Conservation (phyloP, 2,329 filamentous ascomycete species). For the Juglanconis oblonga region DNA sequence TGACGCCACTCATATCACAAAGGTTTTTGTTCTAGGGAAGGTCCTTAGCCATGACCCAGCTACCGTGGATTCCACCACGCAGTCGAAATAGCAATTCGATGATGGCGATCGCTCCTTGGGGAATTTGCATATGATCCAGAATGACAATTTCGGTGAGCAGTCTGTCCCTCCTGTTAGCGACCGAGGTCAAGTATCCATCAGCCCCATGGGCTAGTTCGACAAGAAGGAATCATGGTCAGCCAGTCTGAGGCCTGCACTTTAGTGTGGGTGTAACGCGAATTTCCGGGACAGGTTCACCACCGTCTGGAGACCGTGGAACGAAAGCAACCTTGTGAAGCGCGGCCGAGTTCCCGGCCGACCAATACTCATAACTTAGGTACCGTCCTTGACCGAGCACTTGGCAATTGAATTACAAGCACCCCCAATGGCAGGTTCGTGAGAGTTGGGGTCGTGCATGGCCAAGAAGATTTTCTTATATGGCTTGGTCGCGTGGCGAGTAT, state of each 20-base stretch:
- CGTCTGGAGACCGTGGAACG: not conserved
- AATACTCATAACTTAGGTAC: slow-evolving; percentile 6
- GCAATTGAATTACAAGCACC: slow-evolving; percentile 10
- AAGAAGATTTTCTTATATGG: slow-evolving; percentile 2
- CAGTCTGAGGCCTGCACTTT: not conserved
- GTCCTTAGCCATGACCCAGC: slow-evolving; percentile 5
- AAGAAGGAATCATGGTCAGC: not conserved
- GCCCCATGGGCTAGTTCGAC: not conserved
- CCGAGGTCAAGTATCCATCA: slow-evolving; percentile 10
- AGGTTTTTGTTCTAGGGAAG: not conserved
- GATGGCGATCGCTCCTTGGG: slow-evolving; percentile 4
- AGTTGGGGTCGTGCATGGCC: slow-evolving; percentile 12
- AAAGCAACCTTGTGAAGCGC: slow-evolving; percentile 11
- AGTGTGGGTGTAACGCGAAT: not conserved
- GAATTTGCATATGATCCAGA: not conserved
- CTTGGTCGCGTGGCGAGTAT: slow-evolving; percentile 4
- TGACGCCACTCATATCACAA: slow-evolving; percentile 6
- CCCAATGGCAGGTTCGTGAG: slow-evolving; percentile 6
- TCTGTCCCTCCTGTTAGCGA: slow-evolving; percentile 9
- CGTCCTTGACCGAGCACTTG: slow-evolving; percentile 9
- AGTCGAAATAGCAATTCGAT: slow-evolving; percentile 11
- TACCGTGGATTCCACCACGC: slow-evolving; percentile 4
- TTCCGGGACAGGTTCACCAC: not conserved
- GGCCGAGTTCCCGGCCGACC: slow-evolving; percentile 6
- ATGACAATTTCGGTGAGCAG: slow-evolving; percentile 7